Conservation (phyloP, 306 rosid species). For the Calophaca sinica region DNA sequence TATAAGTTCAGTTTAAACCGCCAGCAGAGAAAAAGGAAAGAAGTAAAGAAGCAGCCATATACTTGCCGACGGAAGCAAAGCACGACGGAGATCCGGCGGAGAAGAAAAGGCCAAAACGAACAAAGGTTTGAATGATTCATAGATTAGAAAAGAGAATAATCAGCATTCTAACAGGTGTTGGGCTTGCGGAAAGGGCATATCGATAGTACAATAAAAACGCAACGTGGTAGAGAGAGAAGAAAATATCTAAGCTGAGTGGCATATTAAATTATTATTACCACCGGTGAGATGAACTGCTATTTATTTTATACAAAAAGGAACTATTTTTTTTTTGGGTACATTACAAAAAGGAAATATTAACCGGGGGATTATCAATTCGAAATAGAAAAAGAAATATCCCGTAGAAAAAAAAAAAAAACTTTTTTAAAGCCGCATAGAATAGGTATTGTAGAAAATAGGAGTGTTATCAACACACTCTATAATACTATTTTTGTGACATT, state of each 20-base stretch:
- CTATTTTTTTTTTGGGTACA: too few relatives aligned
- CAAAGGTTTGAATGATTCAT: not conserved
- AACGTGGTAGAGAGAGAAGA: constrained; percentile 54
- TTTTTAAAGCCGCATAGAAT: too few relatives aligned
- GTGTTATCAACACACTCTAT: too few relatives aligned
- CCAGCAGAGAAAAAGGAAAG: not conserved
- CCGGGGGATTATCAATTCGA: too few relatives aligned
- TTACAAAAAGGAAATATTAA: too few relatives aligned
- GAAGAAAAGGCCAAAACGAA: constrained; percentile 16
- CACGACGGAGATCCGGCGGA: constrained; percentile 33
- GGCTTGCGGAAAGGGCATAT: not conserved
- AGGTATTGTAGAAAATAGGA: too few relatives aligned
- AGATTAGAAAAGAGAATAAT: not conserved
- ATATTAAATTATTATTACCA: constrained; percentile 30
- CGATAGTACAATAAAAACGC: not conserved
- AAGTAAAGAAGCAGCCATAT: not conserved
- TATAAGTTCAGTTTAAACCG: not conserved
- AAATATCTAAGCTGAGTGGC: constrained; percentile 46
- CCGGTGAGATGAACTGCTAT: not conserved
- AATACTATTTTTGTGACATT: too few relatives aligned
- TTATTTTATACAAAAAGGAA: too few relatives aligned
- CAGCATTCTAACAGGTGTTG: not conserved
- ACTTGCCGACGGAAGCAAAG: not conserved
- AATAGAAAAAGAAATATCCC: too few relatives aligned
- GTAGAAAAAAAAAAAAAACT: too few relatives aligned